Conservation (phyloP, 371 early-diverging fungal genomes). For the Rhizomucor miehei region DNA sequence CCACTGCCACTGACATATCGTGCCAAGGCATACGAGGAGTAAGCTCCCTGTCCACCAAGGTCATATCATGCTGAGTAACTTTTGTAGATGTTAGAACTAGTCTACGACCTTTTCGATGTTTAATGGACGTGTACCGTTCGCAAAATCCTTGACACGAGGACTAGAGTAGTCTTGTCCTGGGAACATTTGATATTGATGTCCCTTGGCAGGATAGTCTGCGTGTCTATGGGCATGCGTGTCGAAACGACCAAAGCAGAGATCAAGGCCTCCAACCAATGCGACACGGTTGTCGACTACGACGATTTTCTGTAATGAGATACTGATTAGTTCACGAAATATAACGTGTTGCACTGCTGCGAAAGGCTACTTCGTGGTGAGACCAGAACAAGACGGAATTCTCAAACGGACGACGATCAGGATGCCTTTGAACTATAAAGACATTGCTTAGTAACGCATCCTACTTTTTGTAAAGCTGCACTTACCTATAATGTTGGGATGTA, state of each 20-base stretch:
- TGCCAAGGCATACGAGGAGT: slow-evolving; percentile 95
- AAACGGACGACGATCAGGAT: slow-evolving; percentile 76
- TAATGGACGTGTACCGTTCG: slow-evolving; percentile 45
- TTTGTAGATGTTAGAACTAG: no score
- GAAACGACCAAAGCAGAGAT: slow-evolving; percentile 88
- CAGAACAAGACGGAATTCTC: slow-evolving; percentile 75
- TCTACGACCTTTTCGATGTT: no score
- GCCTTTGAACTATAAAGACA: slow-evolving; percentile 70
- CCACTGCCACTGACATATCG: slow-evolving; percentile 79
- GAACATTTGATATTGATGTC: slow-evolving; percentile 50
- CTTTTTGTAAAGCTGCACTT: no score
- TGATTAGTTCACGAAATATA: not conserved
- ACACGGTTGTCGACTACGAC: slow-evolving; percentile 80
- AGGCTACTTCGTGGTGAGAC: slow-evolving; percentile 65
- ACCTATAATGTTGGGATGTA: slow-evolving; percentile 80
- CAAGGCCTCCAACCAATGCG: slow-evolving; percentile 91
- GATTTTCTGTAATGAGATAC: slow-evolving; percentile 62
- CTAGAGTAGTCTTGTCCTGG: slow-evolving; percentile 93
- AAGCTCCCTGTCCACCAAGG: slow-evolving; percentile 55
- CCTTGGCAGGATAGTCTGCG: slow-evolving; percentile 65
- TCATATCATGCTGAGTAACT: slow-evolving; percentile 53
- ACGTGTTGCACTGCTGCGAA: not conserved
- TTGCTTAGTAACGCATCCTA: not conserved
- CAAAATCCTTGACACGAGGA: slow-evolving; percentile 89
- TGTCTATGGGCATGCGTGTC: slow-evolving; percentile 81